Evolutionary conservation across 257 asterid species (phyloP).

Genomic region (Solanum habrochaites): DNA sequence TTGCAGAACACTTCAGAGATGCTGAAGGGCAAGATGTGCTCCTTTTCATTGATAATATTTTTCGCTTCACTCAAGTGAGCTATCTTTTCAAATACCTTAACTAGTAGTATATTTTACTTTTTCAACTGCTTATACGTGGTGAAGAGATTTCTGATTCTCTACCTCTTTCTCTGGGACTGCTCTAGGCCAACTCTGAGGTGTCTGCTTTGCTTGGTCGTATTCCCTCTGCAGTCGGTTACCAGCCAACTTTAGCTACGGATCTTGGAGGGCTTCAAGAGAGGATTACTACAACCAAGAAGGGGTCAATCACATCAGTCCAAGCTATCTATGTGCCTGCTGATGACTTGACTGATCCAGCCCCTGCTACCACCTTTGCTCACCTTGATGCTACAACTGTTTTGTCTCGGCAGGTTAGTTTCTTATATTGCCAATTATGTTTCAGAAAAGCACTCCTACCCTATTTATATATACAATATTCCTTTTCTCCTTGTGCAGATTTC

Average conservation of each 20-base stretch:
- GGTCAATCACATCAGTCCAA: conserved; percentile 16
- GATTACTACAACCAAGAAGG: conserved; percentile 76
- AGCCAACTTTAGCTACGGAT: conserved; percentile 96
- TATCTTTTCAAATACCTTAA: background rate
- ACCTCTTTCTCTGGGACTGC: background rate
- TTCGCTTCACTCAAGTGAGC: conserved; percentile 12
- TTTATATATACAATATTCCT: background rate
- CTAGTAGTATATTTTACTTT: background rate
- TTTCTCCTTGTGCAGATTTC: conserved; percentile 45
- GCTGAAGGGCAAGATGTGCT: conserved; percentile 20
- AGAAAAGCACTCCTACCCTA: background rate
- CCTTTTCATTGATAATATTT: conserved; percentile 14
- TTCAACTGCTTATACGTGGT: background rate
- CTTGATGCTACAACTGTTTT: conserved; percentile 27
- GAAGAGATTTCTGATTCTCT: background rate
- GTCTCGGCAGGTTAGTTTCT: conserved; percentile 54
- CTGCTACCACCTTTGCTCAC: conserved; percentile 22
- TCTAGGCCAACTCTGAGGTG: conserved; percentile 95
- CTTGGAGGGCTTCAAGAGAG: conserved; percentile 99
- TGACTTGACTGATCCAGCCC: conserved; percentile 21
- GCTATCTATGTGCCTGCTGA: conserved; percentile 23
- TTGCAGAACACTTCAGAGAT: conserved; percentile 18
- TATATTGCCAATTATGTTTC: background rate
- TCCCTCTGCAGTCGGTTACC: conserved; percentile 97
- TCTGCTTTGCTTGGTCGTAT: conserved; percentile 99